A percentile compares a stretch with the other conserved stretches of the same genome.
These are phyloP conservation scores for Pichia cabralensis DNA, from an alignment of 805 yeast genomes.

Conservation along the genomic window DNA sequence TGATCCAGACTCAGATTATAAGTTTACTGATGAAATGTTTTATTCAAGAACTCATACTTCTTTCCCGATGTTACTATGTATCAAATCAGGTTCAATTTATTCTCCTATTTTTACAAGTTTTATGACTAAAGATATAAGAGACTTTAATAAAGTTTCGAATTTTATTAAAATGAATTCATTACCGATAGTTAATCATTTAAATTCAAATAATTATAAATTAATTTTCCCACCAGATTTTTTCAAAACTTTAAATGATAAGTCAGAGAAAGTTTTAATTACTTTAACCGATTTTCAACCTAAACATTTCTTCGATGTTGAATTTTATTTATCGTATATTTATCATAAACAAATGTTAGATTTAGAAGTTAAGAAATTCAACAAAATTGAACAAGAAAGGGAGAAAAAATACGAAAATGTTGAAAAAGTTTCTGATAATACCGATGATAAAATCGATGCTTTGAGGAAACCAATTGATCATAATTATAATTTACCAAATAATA, in stretches of 20 bases:
- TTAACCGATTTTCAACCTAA: slow-evolving; percentile 34
- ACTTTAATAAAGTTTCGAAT: slow-evolving; percentile 33
- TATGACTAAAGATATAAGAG: slow-evolving; percentile 55
- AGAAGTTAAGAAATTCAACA: slow-evolving; percentile 28
- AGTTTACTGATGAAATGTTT: slow-evolving; percentile 24
- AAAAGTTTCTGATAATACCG: slow-evolving; percentile 30
- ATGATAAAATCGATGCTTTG: slow-evolving; percentile 37
- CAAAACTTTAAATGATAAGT: slow-evolving; percentile 18
- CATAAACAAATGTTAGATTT: slow-evolving; percentile 35
- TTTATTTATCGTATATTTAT: slow-evolving; percentile 30
- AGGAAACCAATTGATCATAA: slow-evolving; percentile 41
- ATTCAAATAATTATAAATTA: slow-evolving; percentile 25
- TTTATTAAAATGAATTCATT: slow-evolving; percentile 41
- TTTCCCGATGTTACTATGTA: slow-evolving; percentile 51
- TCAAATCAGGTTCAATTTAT: slow-evolving; percentile 45
- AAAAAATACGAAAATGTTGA: slow-evolving; percentile 36
- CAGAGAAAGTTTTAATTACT: slow-evolving; percentile 39
- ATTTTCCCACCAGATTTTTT: slow-evolving; percentile 28
- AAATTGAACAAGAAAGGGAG: slow-evolving; percentile 21
- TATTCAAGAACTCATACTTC: slow-evolving; percentile 45
- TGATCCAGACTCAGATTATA: slow-evolving; percentile 1
- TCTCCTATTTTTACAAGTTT: slow-evolving; percentile 49
- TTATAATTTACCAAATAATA: slow-evolving; percentile 22
- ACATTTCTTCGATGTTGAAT: slow-evolving; percentile 14
- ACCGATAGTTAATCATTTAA: slow-evolving; percentile 47